phyloP scores from a whole-genome alignment of 2,329 filamentous ascomycete genomes.

The Phoma sp. region DNA sequence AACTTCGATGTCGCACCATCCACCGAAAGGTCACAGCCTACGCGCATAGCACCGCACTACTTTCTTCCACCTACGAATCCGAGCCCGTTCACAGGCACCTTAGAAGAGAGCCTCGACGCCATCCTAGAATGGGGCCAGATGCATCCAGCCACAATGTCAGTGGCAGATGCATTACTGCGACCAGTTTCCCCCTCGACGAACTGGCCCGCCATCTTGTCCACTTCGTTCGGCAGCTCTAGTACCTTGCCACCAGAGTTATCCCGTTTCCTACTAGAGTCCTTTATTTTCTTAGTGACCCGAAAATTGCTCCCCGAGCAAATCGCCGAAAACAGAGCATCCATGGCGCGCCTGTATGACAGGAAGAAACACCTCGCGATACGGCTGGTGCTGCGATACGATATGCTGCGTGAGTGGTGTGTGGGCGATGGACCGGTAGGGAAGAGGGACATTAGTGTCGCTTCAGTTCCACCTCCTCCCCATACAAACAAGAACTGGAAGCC shows the following conservation, averaged over 20 bases:
- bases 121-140: conserved; percentile 23
- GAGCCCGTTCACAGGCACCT: conserved; percentile 31
- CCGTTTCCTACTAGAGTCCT: conserved; percentile 21
- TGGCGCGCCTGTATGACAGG: conserved; percentile 28
- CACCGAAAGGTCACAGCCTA: neutral
- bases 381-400: conserved; percentile 38
- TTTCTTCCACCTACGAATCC: conserved; percentile 29
- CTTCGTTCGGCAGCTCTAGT: neutral
- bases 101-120: conserved; percentile 32
- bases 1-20: neutral
- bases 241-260: neutral
- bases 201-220: conserved; percentile 19
- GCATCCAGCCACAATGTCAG: neutral
- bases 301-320: conserved; percentile 39
- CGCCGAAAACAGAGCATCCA: conserved; percentile 26
- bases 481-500: neutral
- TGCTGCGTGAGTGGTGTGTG: conserved; percentile 33
- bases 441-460: conserved; percentile 21
- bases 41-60: conserved; percentile 22
- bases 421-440: conserved; percentile 6
- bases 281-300: conserved; percentile 35
- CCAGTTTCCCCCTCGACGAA: conserved; percentile 15
- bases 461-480: neutral
- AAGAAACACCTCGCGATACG: conserved; percentile 29
- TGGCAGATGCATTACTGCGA: conserved; percentile 19